Evolutionary conservation across 2,329 filamentous ascomycete genomes (phyloP).

Genomic region (Cytospora piceae): DNA sequence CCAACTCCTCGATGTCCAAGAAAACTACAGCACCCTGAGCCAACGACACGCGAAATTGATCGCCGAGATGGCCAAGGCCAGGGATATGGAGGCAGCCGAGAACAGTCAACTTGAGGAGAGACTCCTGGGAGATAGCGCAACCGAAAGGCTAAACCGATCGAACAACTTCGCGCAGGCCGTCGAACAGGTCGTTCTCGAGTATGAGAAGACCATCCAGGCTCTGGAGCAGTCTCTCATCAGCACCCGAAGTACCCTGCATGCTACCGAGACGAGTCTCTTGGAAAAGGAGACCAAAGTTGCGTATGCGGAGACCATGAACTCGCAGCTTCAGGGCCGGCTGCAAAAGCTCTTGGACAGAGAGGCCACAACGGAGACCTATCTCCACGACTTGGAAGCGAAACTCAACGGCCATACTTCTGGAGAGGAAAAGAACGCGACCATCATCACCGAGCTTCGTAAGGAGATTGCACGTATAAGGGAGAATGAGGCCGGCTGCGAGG

Average conservation of each 20-base stretch:
- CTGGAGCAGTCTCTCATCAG: slow-evolving; percentile 90
- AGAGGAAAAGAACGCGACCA: slow-evolving; percentile 87
- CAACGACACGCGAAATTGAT: slow-evolving; percentile 95
- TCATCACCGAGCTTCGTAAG: slow-evolving; percentile 85
- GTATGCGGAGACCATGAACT: slow-evolving; percentile 89
- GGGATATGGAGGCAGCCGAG: slow-evolving; percentile 68
- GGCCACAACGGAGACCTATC: slow-evolving; percentile 86
- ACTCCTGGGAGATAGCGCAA: slow-evolving; percentile 71
- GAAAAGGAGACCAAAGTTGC: slow-evolving; percentile 95
- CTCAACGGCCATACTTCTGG: slow-evolving; percentile 88
- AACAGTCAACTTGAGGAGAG: slow-evolving; percentile 63
- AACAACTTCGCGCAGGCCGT: slow-evolving; percentile 96
- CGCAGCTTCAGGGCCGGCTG: slow-evolving; percentile 85
- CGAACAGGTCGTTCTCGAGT: slow-evolving; percentile 93
- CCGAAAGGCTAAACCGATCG: slow-evolving; percentile 88
- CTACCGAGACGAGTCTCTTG: slow-evolving; percentile 81
- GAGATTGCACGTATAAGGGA: slow-evolving; percentile 87
- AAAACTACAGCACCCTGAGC: slow-evolving; percentile 91
- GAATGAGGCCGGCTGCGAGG: slow-evolving; percentile 87
- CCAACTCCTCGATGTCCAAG: slow-evolving; percentile 87
- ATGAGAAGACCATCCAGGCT: slow-evolving; percentile 96
- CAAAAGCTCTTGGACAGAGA: slow-evolving; percentile 93
- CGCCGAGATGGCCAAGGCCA: slow-evolving; percentile 85
- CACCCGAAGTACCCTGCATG: slow-evolving; percentile 81
- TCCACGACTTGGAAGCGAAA: slow-evolving; percentile 88